phyloP scores from a whole-genome alignment of 2,329 filamentous ascomycete species.

The Alternaria burnsii region DNA sequence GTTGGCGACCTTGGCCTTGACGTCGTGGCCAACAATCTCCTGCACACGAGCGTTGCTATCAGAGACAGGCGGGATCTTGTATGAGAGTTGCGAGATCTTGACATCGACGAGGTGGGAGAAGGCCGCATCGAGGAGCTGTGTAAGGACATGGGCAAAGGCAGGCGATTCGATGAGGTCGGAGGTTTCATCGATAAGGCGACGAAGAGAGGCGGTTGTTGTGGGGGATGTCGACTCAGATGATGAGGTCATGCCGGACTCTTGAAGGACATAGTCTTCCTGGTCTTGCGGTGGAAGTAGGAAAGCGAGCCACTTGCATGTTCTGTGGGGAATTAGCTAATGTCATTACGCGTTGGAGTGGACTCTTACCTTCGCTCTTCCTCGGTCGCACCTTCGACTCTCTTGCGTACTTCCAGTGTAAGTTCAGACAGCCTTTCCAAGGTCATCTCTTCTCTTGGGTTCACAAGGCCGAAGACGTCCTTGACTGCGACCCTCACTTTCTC shows the following conservation, averaged over 20 bases:
- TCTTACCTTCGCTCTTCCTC: conserved; percentile 67
- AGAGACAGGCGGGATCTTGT: conserved; percentile 67
- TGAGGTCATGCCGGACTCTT: conserved; percentile 78
- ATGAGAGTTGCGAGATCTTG: conserved; percentile 81
- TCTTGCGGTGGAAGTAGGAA: conserved; percentile 82
- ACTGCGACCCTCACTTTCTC: conserved; percentile 85
- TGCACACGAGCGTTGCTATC: conserved; percentile 56
- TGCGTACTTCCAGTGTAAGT: conserved; percentile 82
- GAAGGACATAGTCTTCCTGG: conserved; percentile 83
- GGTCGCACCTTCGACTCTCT: conserved; percentile 80
- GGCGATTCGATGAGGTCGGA: conserved; percentile 95
- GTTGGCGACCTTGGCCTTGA: conserved; percentile 80
- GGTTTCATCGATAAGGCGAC: conserved; percentile 91
- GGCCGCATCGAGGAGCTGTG: conserved; percentile 83
- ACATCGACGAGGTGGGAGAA: conserved; percentile 85
- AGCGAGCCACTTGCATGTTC: conserved; percentile 76
- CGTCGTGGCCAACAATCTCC: conserved; percentile 61
- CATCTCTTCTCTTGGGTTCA: conserved; percentile 89
- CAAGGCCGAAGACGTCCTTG: conserved; percentile 83
- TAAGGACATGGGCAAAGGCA: conserved; percentile 85
- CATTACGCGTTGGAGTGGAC: neutral
- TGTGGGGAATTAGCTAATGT: conserved; percentile 26
- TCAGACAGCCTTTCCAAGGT: conserved; percentile 81
- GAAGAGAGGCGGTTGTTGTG: conserved; percentile 66
- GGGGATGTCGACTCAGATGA: conserved; percentile 49